Conservation (phyloP, 108 stramenopile species). For the Nannochloropsis oceanica region DNA sequence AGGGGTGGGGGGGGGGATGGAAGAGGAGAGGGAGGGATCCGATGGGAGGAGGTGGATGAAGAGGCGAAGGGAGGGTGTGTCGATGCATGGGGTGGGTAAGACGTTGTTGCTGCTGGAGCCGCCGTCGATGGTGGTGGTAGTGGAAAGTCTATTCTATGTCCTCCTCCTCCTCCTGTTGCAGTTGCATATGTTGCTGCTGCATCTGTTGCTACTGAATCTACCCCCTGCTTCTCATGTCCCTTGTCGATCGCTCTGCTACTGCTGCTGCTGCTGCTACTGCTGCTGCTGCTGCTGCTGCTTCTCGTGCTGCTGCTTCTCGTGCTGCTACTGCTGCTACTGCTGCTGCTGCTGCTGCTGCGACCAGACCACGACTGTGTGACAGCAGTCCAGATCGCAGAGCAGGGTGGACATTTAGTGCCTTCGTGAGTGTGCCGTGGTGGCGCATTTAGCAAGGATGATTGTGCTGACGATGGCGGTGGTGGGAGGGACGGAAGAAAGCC, state of each 20-base stretch:
- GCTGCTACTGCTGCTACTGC: neutral
- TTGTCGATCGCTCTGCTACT: no score
- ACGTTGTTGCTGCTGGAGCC: no score
- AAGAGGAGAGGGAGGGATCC: neutral
- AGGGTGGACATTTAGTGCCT: neutral
- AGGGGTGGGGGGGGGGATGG: neutral
- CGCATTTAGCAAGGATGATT: neutral
- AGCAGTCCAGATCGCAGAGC: neutral
- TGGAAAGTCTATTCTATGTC: no score
- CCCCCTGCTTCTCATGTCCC: no score
- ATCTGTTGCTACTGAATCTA: no score
- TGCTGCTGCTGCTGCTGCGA: neutral
- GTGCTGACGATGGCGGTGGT: no score
- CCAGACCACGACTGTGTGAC: neutral
- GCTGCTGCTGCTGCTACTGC: neutral
- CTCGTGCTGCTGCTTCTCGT: neutral
- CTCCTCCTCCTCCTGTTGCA: no score
- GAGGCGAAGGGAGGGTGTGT: neutral
- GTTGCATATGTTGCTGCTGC: no score
- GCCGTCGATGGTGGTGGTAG: no score
- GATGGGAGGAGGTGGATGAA: neutral
- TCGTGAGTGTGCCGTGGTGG: neutral
- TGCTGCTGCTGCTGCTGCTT: neutral
- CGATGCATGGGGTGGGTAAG: neutral
- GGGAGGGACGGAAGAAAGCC: no score